These are phyloP conservation scores for Umbilicaria muhlenbergii DNA, from an alignment of 495 filamentous ascomycete genomes.

Conservation along the genomic window DNA sequence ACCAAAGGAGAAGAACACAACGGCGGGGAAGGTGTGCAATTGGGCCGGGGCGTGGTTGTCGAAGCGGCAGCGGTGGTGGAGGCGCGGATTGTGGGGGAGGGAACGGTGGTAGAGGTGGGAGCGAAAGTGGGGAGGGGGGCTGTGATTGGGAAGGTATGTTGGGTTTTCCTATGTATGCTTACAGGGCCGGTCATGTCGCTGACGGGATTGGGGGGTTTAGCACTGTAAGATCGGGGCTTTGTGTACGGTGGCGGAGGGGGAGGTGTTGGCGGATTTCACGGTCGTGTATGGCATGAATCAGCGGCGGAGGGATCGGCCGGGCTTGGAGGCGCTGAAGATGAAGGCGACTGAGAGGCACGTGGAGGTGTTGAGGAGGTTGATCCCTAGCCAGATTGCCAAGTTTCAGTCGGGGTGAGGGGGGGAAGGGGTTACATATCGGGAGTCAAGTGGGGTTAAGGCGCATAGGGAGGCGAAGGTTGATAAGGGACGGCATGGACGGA, in stretches of 20 bases:
- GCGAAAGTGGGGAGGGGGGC: constrained; percentile 43
- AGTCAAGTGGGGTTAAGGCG: no score
- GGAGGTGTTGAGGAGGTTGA: constrained; percentile 43
- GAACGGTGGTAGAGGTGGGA: constrained; percentile 44
- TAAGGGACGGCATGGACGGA: no score
- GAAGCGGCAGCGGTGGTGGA: constrained; percentile 27
- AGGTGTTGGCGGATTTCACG: constrained; percentile 45
- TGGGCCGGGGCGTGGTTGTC: constrained; percentile 46
- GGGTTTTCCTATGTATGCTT: constrained; percentile 1
- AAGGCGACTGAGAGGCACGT: constrained; percentile 44
- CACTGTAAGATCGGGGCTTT: constrained; percentile 38
- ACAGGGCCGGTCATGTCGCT: background rate
- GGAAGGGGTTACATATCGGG: no score
- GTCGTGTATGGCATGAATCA: constrained; percentile 47
- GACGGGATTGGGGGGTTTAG: constrained; percentile 6
- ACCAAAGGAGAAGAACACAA: background rate
- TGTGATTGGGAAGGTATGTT: constrained; percentile 46
- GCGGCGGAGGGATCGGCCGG: constrained; percentile 38
- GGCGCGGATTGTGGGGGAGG: constrained; percentile 43
- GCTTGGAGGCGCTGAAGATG: constrained; percentile 34
- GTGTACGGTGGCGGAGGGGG: constrained; percentile 35
- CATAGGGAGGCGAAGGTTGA: no score
- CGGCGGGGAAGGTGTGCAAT: constrained; percentile 38
- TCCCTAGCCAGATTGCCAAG: constrained; percentile 46
- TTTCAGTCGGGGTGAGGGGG: constrained; percentile 19